phyloP scores from a whole-genome alignment of 106 monocot genomes.

The Dactylorhiza incarnata region DNA sequence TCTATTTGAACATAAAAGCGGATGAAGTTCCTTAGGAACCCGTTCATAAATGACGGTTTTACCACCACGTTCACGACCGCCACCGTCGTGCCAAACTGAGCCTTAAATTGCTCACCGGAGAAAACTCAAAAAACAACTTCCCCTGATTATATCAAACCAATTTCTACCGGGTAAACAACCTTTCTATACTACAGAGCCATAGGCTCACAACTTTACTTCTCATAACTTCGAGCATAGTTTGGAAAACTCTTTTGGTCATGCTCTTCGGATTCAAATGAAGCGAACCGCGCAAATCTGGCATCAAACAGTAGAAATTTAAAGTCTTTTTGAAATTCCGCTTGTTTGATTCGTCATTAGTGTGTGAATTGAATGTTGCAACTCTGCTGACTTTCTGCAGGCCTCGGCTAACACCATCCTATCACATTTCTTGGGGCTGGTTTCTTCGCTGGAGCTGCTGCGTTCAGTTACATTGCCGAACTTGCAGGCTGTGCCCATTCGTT shows the following conservation, averaged over 20 bases:
- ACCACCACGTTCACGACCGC: no score
- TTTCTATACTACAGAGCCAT: no score
- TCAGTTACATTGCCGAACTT: constrained; percentile 57
- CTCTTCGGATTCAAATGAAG: not conserved
- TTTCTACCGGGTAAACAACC: not conserved
- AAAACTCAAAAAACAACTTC: not conserved
- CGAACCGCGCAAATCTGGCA: not conserved
- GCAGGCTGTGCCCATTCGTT: constrained; percentile 30
- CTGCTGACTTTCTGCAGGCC: constrained; percentile 42
- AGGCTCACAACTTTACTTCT: not conserved
- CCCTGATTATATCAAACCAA: not conserved
- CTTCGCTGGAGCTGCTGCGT: constrained; percentile 72
- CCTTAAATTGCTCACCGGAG: not conserved
- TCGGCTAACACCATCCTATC: constrained; percentile 86
- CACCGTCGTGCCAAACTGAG: no score
- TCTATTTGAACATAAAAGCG: no score
- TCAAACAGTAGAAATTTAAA: not conserved
- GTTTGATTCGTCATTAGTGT: not conserved
- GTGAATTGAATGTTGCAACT: not conserved
- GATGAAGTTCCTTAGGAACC: no score
- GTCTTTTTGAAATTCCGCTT: not conserved
- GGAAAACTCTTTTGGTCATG: not conserved
- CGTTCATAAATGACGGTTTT: no score
- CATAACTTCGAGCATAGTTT: not conserved
- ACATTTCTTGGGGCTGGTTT: constrained; percentile 80